These are phyloP conservation scores for Lepraria neglecta DNA, from an alignment of 495 filamentous ascomycete genomes.

Conservation along the genomic window DNA sequence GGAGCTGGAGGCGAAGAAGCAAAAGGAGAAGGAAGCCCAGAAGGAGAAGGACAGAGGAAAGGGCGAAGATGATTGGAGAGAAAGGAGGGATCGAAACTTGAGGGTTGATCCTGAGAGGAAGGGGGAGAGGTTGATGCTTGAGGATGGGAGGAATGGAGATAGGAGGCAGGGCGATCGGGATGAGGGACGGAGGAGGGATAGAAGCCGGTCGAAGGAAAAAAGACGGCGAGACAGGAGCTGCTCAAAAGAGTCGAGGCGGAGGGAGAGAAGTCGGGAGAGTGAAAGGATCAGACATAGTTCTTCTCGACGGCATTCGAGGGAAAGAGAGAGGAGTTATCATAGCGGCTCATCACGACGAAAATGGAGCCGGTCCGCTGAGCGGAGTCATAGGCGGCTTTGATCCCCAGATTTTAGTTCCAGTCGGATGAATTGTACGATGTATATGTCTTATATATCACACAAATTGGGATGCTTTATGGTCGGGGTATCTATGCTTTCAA, in stretches of 20 bases:
- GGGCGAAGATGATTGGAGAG: slow-evolving; percentile 43
- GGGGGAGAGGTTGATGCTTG: slow-evolving; percentile 39
- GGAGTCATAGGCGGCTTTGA: slow-evolving; percentile 13
- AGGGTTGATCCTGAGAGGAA: slow-evolving; percentile 36
- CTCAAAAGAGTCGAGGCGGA: slow-evolving; percentile 24
- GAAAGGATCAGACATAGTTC: slow-evolving; percentile 28
- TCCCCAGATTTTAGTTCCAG: not conserved
- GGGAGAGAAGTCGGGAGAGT: slow-evolving; percentile 20
- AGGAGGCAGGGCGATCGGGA: slow-evolving; percentile 32
- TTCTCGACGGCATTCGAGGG: slow-evolving; percentile 17
- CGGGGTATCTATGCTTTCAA: slow-evolving; percentile 10
- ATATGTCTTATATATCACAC: not conserved
- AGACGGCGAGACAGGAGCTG: slow-evolving; percentile 31
- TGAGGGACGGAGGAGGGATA: slow-evolving; percentile 27
- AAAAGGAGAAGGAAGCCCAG: slow-evolving; percentile 42
- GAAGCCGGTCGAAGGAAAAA: slow-evolving; percentile 33
- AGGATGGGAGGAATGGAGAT: slow-evolving; percentile 34
- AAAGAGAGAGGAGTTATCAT: slow-evolving; percentile 27
- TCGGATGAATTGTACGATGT: not conserved
- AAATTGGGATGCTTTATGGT: not conserved
- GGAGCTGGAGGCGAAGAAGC: slow-evolving; percentile 44
- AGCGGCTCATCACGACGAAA: slow-evolving; percentile 24
- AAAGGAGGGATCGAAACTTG: slow-evolving; percentile 45
- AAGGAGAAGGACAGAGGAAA: slow-evolving; percentile 32
- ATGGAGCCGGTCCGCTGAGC: slow-evolving; percentile 18